Base-by-base conservation (phyloP, 1,284 basidiomycete species). In the Farysia itapuensis region DNA sequence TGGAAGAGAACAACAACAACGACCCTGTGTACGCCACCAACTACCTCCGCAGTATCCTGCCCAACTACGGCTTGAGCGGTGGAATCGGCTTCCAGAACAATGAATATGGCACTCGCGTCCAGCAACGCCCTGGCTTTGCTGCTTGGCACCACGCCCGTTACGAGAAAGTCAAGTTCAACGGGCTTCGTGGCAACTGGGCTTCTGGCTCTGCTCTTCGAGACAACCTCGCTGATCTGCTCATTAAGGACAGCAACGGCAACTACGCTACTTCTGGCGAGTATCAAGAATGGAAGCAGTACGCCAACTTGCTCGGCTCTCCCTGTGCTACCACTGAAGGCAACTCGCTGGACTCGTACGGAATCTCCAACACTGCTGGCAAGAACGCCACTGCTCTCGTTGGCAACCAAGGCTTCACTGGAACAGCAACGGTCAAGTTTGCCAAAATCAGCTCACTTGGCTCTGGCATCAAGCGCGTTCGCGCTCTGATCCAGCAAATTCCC, bases 61-160 rank as follows among this genome's bases (percentile, higher is more conserved):
- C 13, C 3, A 14, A 25, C n/a, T 47, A 47, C 19, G 39, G 39
- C n/a, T 30, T 47, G 9, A 47, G 16, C 6, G 22, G 9, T 1
- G 45, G 45, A 11, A n/a, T 47, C 18, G 45, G 45, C 5, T 30
- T 47, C 14, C 30, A 41, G 29, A 47, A 47, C 40, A 47, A 47
- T 18, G 45, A 47, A 30, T 47, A 33, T 32, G 45, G 45, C 15
- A 23, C 21, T 4, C 45, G 31, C 12, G 30, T 23, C 5, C 45
- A 47, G 35, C 45, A 47, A 23, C 13, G 25, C 4, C 45, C 45
- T 11, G 45, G 32, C 15, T 47, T 5, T 14, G 34, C 21, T 12
- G 37, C 45, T 12, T 47, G 45, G 45, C 30, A 33, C 23, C 19
- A 31, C 4, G 37, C 38, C 4, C 30, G 45, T 5, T 47, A 47